A percentile compares a stretch with the other conserved stretches of the same genome.
phyloP scores from a whole-genome alignment of 2,329 filamentous ascomycete species.

The Pestalotiopsis sp. region DNA sequence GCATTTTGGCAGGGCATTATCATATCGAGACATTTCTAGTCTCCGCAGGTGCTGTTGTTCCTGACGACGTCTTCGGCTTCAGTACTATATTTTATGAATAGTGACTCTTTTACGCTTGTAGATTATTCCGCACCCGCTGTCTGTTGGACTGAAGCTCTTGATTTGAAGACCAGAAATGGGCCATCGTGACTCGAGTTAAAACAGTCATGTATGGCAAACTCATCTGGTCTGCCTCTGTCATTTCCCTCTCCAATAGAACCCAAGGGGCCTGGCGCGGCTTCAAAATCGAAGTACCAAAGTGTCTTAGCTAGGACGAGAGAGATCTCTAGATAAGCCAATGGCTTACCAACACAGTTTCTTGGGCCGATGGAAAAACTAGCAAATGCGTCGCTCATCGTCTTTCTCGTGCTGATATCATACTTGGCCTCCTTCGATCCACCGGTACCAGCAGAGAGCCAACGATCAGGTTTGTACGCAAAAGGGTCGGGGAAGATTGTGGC shows the following conservation, averaged over 20 bases:
- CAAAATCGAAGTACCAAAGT: constrained; percentile 21
- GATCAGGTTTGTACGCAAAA: constrained; percentile 32
- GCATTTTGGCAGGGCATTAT: no score
- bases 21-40: no score
- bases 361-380: constrained; percentile 35
- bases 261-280: not conserved
- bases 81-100: no score
- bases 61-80: no score
- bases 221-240: not conserved
- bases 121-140: not conserved
- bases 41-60: no score
- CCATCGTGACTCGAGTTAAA: not conserved
- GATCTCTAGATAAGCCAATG: constrained; percentile 24
- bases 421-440: constrained; percentile 28
- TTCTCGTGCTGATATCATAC: not conserved
- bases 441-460: constrained; percentile 32
- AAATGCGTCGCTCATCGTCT: not conserved
- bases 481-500: constrained; percentile 28
- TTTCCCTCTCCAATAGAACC: not conserved
- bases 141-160: not conserved
- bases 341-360: constrained; percentile 37
- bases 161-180: not conserved
- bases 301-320: constrained; percentile 23
- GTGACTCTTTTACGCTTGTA: not conserved
- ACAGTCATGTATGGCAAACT: not conserved